Percentiles rank a stretch among this genome's conserved stretches.
phyloP scores from a whole-genome alignment of 2,329 filamentous ascomycete genomes.

The Beauveria varroae region DNA sequence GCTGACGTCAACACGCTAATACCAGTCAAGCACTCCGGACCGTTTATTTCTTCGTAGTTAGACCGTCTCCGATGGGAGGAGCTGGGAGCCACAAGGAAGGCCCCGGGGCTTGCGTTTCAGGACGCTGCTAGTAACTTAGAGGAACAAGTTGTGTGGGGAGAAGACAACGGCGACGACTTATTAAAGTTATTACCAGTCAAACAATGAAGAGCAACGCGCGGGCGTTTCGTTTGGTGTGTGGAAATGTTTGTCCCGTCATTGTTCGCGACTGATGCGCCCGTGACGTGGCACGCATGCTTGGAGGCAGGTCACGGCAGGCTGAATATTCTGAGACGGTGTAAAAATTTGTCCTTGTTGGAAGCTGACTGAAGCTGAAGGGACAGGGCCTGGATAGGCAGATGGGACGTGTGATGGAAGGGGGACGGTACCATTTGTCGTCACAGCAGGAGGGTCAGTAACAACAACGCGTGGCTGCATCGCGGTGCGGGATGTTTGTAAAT shows the following conservation, averaged over 20 bases:
- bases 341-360: too few relatives aligned
- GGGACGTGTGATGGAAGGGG: background rate
- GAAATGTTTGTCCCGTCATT: background rate
- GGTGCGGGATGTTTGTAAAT: too few relatives aligned
- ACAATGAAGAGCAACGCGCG: background rate
- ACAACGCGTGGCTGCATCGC: too few relatives aligned
- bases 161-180: too few relatives aligned
- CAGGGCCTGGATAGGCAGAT: background rate
- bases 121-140: slow-evolving; percentile 6
- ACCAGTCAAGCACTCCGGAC: background rate
- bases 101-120: slow-evolving; percentile 5
- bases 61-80: background rate
- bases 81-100: background rate
- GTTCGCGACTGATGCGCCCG: background rate
- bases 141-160: background rate
- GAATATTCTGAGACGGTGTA: too few relatives aligned
- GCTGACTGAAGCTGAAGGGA: background rate
- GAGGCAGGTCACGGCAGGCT: background rate
- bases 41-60: background rate
- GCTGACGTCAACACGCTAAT: too few relatives aligned
- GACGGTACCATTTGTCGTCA: background rate
- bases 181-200: too few relatives aligned
- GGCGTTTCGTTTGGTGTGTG: background rate
- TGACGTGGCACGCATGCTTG: background rate
- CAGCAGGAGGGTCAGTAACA: background rate